Percentiles rank a stretch among this genome's conserved stretches.
Evolutionary conservation across 495 filamentous ascomycete species (phyloP).

Genomic region (Daldinia decipiens): DNA sequence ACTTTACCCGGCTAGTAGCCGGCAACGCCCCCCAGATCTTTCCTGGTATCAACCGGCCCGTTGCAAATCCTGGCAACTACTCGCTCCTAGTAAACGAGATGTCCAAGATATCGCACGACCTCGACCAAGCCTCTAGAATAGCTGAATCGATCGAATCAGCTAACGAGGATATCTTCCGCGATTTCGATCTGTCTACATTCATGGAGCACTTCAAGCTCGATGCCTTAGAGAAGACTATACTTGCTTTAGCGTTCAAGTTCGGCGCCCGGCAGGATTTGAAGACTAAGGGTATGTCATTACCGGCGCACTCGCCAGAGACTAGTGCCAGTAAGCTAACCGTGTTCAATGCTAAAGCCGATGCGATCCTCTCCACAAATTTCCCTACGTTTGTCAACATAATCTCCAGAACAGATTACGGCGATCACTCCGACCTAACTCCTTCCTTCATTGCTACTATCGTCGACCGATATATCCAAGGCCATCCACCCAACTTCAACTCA

Average conservation of each 20-base stretch:
- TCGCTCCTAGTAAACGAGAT: constrained; percentile 84
- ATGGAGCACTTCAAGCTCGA: constrained; percentile 94
- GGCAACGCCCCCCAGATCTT: constrained; percentile 89
- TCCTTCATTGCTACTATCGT: constrained; percentile 78
- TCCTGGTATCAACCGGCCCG: constrained; percentile 72
- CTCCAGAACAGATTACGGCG: constrained; percentile 63
- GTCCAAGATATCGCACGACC: constrained; percentile 81
- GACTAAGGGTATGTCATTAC: constrained; percentile 75
- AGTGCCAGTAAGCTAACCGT: constrained; percentile 45
- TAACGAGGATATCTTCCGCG: constrained; percentile 85
- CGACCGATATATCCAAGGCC: constrained; percentile 82
- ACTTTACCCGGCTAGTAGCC: constrained; percentile 87
- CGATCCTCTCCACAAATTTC: constrained; percentile 78
- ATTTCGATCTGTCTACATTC: constrained; percentile 93
- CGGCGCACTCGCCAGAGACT: constrained; percentile 16
- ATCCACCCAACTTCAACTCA: constrained; percentile 82
- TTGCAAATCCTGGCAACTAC: constrained; percentile 80
- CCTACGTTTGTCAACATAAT: constrained; percentile 78
- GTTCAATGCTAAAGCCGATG: constrained; percentile 71
- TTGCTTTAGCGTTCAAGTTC: constrained; percentile 88
- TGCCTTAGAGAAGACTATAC: constrained; percentile 83
- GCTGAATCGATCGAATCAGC: constrained; percentile 90
- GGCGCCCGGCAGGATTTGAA: constrained; percentile 81
- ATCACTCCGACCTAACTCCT: constrained; percentile 69
- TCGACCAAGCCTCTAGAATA: constrained; percentile 85